Evolutionary conservation across 2,329 filamentous ascomycete genomes (phyloP), one percentile per base, ranked within the genome.

Genomic region (Sporothrix sp.): DNA sequence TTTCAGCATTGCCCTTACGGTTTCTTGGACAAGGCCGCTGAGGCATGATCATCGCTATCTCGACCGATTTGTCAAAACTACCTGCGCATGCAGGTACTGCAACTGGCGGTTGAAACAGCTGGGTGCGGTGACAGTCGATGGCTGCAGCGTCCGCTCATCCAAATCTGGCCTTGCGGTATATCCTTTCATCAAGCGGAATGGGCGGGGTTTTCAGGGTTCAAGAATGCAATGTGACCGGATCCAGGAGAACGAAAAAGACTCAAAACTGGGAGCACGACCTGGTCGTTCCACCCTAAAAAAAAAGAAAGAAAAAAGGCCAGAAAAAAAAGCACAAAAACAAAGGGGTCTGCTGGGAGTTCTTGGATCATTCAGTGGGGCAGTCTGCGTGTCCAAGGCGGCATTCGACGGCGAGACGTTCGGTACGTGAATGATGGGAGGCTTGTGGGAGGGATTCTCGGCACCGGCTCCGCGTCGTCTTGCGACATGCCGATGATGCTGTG

Each of bases 361-460:
- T 13, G 18, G 40, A 7, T 11, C 27, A 18, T 18, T 27, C 38
- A 3, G n/a, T 8, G 6, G 13, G 16, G 16, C n/a, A n/a, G n/a
- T n/a, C n/a, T n/a, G n/a, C n/a, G n/a, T 9, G 5, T 8, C 18
- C 16, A 32, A 6, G 18, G 45, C 25, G 25, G 35, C n/a, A 18
- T 2, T 3, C 33, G n/a, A 23, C 27, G 16, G 25, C n/a, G 21
- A 23, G 44, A 38, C n/a, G 33, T 13, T 25, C 44, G 35, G 35
- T 39, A 16, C 38, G 37, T 43, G 47, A 50, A 50, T 43, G 20
- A 27, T 11, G 47, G 47, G 47, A 36, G 37, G 37, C 11, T 14
- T 50, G 20, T 28, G 47, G 47, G 47, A 23, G 38, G 47, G 47
- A 50, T 43, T 50, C 38, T 43, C 47, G 38, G 21, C 27, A 42